Evolutionary conservation across 2,329 filamentous ascomycete species (phyloP), one percentile per base, ranked within the genome.

Genomic region (Akanthomyces dipterigenus): DNA sequence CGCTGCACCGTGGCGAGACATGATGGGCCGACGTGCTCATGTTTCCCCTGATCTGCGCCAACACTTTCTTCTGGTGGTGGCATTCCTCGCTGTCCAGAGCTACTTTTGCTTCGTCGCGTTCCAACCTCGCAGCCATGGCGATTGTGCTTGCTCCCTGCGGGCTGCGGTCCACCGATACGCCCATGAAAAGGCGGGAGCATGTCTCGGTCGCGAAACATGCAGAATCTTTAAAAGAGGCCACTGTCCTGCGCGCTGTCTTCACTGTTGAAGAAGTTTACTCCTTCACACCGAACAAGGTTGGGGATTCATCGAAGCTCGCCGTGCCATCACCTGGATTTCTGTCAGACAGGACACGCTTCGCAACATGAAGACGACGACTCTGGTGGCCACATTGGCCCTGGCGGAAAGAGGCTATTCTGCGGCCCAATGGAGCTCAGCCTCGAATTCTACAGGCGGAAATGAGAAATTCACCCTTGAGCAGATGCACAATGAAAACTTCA

Each of bases 401-500:
- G 50, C 34, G 7, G 28, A 31, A 0, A 34, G 50, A 3, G 58
- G 40, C 7, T 22, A 40, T 6, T 38, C 28, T 20, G 40, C 58
- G 14, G 24, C 31, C 11, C 50, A 38, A 55, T 61, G 58, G 58
- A n/a, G 20, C 22, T 5, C 40, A 3, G 7, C 16, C 1, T 26
- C 50, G 5, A n/a, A 14, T 22, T 26, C 34, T 1, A 7, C 20
- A 4, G 24, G 31, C 11, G 50, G 28, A 2, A 24, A 56, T 36
- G 61, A 59, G 6, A 49, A 58, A 2, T 74, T 75, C 55, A 65
- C 65, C 0, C 49, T 79, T 12, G 49, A 64, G 0, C 70, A 76
- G 20, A 65, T 76, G 3, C 63, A 62, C 43, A 81, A 80, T 62
- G 54, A 63, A 0, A 56, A 64, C 0, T 78, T 72, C 64, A 63